phyloP scores from a whole-genome alignment of 1,284 basidiomycete species.

The Sanghuangporus baumii region DNA sequence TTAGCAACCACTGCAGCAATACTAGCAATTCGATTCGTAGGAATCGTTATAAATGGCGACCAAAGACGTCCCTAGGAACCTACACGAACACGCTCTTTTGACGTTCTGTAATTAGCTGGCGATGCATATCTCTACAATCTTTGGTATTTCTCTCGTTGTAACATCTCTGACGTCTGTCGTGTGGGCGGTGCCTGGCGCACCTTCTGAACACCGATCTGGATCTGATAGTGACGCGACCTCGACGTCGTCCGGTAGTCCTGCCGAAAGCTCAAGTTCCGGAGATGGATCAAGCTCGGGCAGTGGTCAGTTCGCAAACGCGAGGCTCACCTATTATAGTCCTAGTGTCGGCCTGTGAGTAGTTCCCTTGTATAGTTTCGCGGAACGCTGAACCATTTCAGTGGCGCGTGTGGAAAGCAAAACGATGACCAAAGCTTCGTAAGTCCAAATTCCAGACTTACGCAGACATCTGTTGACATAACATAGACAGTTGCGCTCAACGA shows the following conservation, averaged over 20 bases:
- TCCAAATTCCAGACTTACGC: too few relatives aligned
- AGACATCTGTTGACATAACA: too few relatives aligned
- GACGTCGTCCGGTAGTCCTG: neutral
- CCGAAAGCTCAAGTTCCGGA: neutral
- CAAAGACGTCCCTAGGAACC: too few relatives aligned
- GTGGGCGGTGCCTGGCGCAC: neutral
- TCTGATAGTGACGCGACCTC: neutral
- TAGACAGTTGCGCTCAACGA: too few relatives aligned
- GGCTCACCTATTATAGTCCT: slow-evolving; percentile 45
- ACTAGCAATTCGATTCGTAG: too few relatives aligned
- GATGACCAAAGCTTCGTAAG: too few relatives aligned
- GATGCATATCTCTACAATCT: neutral
- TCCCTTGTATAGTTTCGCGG: slow-evolving; percentile 36
- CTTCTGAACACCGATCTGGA: neutral
- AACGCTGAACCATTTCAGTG: slow-evolving; percentile 30
- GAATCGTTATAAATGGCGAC: too few relatives aligned
- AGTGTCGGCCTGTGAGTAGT: slow-evolving; percentile 43
- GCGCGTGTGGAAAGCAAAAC: neutral
- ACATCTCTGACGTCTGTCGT: neutral
- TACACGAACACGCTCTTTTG: neutral
- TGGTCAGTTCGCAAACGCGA: slow-evolving; percentile 24
- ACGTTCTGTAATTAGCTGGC: neutral
- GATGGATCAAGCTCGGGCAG: neutral
- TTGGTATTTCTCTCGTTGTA: neutral
- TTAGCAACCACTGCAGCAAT: too few relatives aligned